These are phyloP conservation scores for Ehretia macrophylla DNA, from an alignment of 257 asterid species.

Conservation along the genomic window DNA sequence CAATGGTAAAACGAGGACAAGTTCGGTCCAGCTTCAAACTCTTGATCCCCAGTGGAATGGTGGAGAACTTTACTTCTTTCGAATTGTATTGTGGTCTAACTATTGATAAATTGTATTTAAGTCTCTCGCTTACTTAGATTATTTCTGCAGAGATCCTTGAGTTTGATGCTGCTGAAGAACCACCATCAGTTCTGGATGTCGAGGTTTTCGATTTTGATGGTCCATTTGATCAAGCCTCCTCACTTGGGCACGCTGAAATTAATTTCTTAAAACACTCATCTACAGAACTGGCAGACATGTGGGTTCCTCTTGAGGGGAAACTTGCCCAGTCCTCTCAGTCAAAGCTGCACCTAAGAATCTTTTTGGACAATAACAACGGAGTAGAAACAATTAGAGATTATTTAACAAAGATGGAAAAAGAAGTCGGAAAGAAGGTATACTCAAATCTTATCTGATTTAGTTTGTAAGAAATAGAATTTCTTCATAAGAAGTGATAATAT, in stretches of 20 bases:
- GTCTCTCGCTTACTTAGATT: constrained; percentile 12
- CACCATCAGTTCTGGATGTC: constrained; percentile 79
- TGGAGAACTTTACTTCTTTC: constrained; percentile 9
- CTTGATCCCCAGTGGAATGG: constrained; percentile 89
- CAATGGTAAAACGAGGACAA: constrained; percentile 85
- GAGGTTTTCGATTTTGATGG: constrained; percentile 90
- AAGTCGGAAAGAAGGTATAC: constrained; percentile 87
- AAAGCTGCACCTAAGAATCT: constrained; percentile 75
- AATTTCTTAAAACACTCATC: constrained; percentile 83
- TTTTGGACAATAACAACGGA: constrained; percentile 83
- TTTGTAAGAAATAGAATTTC: too few relatives aligned
- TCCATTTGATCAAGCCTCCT: constrained; percentile 65
- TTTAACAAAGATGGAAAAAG: constrained; percentile 77
- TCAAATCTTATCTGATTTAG: background rate
- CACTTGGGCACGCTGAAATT: constrained; percentile 86
- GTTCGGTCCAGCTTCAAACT: constrained; percentile 92
- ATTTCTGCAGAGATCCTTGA: constrained; percentile 70
- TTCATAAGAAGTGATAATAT: too few relatives aligned
- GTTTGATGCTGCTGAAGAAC: constrained; percentile 90
- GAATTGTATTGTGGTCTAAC: background rate
- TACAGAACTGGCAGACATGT: constrained; percentile 72
- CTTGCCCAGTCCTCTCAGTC: constrained; percentile 73
- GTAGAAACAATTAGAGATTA: constrained; percentile 84
- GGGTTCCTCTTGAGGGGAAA: constrained; percentile 91
- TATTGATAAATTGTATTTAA: constrained; percentile 1